A percentile compares a stretch with the other conserved stretches of the same genome.
Conservation (phyloP, 371 early-diverging fungal species). For the Mortierella sp. region DNA sequence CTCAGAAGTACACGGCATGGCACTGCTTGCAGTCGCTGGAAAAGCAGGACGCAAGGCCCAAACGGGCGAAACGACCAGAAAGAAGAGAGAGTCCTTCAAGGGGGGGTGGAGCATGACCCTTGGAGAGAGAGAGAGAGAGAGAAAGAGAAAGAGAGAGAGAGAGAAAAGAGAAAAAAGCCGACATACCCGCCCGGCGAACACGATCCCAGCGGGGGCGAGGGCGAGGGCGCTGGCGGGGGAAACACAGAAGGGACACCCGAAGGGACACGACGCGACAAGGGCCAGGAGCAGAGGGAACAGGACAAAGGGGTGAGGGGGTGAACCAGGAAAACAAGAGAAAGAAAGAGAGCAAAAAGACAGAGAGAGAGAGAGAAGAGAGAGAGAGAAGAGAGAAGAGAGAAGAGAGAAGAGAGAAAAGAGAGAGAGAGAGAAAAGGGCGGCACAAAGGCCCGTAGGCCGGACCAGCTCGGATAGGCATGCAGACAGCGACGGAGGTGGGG, state of each 20-base stretch:
- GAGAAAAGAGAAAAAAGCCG: background rate
- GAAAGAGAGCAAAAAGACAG: background rate
- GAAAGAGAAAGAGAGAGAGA: background rate
- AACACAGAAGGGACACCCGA: constrained; percentile 5
- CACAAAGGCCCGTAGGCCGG: constrained; percentile 1
- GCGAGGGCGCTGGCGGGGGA: constrained; percentile 8
- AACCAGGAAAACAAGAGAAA: constrained; percentile 3
- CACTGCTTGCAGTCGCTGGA: background rate
- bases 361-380: background rate
- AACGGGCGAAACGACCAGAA: too few relatives aligned
- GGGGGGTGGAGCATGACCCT: too few relatives aligned
- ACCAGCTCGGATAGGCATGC: background rate
- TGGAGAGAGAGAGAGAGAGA: background rate
- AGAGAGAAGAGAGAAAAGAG: background rate
- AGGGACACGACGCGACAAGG: too few relatives aligned
- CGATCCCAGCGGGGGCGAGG: background rate
- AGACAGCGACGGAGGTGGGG: background rate
- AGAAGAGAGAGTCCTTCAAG: too few relatives aligned
- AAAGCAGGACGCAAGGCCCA: too few relatives aligned
- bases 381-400: constrained; percentile 1
- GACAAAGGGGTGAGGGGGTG: too few relatives aligned
- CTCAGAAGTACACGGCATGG: background rate
- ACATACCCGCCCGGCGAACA: background rate
- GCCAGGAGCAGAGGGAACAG: too few relatives aligned
- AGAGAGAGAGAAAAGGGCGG: background rate